These are phyloP conservation scores for Coniochaeta prunicola DNA, from an alignment of 2,329 filamentous ascomycete genomes.

Conservation along the genomic window DNA sequence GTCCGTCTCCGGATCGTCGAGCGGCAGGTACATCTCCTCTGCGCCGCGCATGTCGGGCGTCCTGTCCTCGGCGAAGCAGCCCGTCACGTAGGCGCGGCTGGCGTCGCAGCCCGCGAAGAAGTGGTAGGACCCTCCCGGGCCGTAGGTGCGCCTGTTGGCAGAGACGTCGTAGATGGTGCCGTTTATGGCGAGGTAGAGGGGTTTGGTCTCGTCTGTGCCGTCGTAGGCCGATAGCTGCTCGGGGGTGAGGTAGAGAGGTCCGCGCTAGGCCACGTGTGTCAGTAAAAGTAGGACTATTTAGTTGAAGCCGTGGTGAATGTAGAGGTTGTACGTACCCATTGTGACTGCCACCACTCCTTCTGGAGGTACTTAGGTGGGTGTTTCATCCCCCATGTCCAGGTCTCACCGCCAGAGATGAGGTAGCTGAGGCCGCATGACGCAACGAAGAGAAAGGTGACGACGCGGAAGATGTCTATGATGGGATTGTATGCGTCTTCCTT, in stretches of 20 bases:
- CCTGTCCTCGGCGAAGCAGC: constrained; percentile 81
- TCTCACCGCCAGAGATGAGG: constrained; percentile 64
- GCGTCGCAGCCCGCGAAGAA: constrained; percentile 85
- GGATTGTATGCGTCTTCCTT: constrained; percentile 54
- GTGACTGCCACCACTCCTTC: constrained; percentile 48
- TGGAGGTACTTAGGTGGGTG: constrained; percentile 56
- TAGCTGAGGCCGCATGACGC: constrained; percentile 68
- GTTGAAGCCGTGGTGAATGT: not conserved
- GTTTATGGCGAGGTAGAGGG: constrained; percentile 87
- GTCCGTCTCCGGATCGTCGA: constrained; percentile 58
- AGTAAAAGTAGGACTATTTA: not conserved
- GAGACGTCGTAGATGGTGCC: constrained; percentile 80
- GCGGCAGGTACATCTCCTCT: constrained; percentile 73
- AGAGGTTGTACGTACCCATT: constrained; percentile 42
- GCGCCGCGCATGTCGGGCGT: constrained; percentile 80
- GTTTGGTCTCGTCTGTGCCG: constrained; percentile 65
- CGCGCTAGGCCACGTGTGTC: constrained; percentile 34
- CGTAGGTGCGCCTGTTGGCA: constrained; percentile 62
- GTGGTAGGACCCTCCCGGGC: constrained; percentile 77
- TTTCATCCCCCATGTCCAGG: constrained; percentile 58
- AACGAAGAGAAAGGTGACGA: constrained; percentile 59
- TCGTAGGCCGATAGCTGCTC: constrained; percentile 68
- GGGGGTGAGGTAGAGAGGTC: constrained; percentile 66
- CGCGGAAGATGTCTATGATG: constrained; percentile 60
- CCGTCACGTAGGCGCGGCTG: constrained; percentile 81